A percentile compares a stretch with the other conserved stretches of the same genome.
These are phyloP conservation scores for Ceratobasidium sp. DNA, from an alignment of 1,284 basidiomycete genomes.

Conservation along the genomic window DNA sequence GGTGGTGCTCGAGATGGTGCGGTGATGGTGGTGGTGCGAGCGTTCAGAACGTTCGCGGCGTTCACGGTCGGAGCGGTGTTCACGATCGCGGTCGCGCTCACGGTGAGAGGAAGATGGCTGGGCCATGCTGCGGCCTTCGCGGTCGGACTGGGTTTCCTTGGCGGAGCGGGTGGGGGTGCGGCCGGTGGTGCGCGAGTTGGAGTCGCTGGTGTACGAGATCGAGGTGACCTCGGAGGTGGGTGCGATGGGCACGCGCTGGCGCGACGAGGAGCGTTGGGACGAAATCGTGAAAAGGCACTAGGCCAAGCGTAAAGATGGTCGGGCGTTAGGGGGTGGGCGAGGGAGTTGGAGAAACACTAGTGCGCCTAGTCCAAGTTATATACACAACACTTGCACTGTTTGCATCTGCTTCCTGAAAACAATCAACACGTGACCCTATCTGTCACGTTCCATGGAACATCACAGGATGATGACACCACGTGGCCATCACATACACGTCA, in stretches of 20 bases:
- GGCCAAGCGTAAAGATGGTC: conserved; percentile 14
- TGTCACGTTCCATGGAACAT: conserved; percentile 12
- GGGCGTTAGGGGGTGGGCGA: not conserved
- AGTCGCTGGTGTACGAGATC: conserved; percentile 30
- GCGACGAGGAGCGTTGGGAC: conserved; percentile 34
- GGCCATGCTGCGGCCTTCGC: conserved; percentile 54
- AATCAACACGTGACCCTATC: conserved; percentile 13
- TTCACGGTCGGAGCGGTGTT: conserved; percentile 56
- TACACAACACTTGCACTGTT: conserved; percentile 18
- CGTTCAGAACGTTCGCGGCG: conserved; percentile 57
- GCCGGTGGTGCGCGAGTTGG: conserved; percentile 14
- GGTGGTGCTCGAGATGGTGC: conserved; percentile 86
- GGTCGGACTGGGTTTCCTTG: conserved; percentile 25
- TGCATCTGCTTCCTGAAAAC: conserved; percentile 25
- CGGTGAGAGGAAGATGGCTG: conserved; percentile 81
- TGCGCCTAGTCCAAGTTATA: not conserved
- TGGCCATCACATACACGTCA: not conserved
- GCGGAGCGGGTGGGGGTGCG: conserved; percentile 21
- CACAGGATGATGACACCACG: not conserved
- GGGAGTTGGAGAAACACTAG: not conserved
- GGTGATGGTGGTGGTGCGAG: conserved; percentile 73
- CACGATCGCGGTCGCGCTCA: conserved; percentile 57
- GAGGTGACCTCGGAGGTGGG: conserved; percentile 16
- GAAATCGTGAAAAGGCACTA: conserved; percentile 36
- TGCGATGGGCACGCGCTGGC: conserved; percentile 28